phyloP scores from a whole-genome alignment of 257 asterid species.

The Lavandula angustifolia region DNA sequence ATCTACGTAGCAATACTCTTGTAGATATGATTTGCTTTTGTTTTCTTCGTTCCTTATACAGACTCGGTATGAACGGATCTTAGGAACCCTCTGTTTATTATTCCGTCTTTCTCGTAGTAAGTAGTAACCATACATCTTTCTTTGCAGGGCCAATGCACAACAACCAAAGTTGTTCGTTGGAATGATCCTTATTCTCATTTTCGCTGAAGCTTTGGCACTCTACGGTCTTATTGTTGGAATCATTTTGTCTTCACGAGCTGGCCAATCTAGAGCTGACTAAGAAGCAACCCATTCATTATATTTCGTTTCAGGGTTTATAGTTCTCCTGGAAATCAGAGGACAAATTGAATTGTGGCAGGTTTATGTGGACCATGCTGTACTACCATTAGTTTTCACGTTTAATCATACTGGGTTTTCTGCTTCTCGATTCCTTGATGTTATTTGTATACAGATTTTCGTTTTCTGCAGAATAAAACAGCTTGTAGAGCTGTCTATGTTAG shows the following conservation, averaged over 20 bases:
- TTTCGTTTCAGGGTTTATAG: slow-evolving; percentile 16
- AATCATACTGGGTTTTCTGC: slow-evolving; percentile 8
- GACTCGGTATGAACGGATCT: neutral
- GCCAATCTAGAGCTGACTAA: slow-evolving; percentile 80
- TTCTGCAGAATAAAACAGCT: slow-evolving; percentile 33
- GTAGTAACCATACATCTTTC: neutral
- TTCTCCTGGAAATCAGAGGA: slow-evolving; percentile 30
- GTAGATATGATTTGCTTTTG: slow-evolving; percentile 1
- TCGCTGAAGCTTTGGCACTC: slow-evolving; percentile 74
- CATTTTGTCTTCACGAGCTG: slow-evolving; percentile 79
- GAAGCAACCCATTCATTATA: slow-evolving; percentile 1
- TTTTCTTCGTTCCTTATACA: slow-evolving; percentile 5
- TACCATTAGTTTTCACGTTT: slow-evolving; percentile 25
- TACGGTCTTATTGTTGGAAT: slow-evolving; percentile 79
- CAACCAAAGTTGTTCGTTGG: slow-evolving; percentile 80
- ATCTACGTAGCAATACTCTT: neutral
- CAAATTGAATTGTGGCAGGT: slow-evolving; percentile 29
- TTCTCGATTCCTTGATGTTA: slow-evolving; percentile 11
- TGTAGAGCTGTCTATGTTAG: slow-evolving; percentile 20
- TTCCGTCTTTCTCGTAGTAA: slow-evolving; percentile 9
- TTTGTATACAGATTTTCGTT: slow-evolving; percentile 32
- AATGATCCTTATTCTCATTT: slow-evolving; percentile 75
- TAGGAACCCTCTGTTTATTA: neutral
- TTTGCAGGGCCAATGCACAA: slow-evolving; percentile 76
- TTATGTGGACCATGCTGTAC: slow-evolving; percentile 32